A percentile compares a stretch with the other conserved stretches of the same genome.
phyloP scores from a whole-genome alignment of 345 rosid genomes.

The Draba incana region DNA sequence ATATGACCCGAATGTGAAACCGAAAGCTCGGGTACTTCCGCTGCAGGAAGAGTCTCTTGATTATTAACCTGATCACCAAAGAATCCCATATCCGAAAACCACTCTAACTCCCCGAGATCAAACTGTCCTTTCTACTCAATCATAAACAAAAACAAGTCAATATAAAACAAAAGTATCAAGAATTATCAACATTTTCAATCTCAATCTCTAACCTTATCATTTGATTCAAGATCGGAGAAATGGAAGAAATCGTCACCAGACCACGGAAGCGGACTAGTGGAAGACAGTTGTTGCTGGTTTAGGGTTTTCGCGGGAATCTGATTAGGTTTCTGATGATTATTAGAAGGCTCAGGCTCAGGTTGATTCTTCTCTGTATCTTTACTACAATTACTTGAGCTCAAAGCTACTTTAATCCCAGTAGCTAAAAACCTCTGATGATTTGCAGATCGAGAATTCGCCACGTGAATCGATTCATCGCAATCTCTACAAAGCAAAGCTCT shows the following conservation, averaged over 20 bases:
- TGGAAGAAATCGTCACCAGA: slow-evolving; percentile 75
- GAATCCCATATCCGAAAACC: slow-evolving; percentile 80
- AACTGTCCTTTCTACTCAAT: slow-evolving; percentile 70
- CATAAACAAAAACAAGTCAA: slow-evolving; percentile 6
- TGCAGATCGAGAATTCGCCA: slow-evolving; percentile 73
- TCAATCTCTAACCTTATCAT: slow-evolving; percentile 60
- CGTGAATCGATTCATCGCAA: slow-evolving; percentile 85
- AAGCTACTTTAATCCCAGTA: slow-evolving; percentile 85
- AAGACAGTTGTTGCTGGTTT: slow-evolving; percentile 45
- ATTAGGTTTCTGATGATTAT: slow-evolving; percentile 44
- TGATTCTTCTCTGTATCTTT: slow-evolving; percentile 49
- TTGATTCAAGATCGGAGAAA: slow-evolving; percentile 65
- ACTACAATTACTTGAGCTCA: slow-evolving; percentile 63
- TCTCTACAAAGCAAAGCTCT: slow-evolving; percentile 89
- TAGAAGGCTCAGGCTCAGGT: slow-evolving; percentile 84
- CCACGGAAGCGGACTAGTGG: slow-evolving; percentile 61
- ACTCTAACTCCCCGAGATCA: slow-evolving; percentile 78
- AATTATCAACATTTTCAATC: not conserved
- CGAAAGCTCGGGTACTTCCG: slow-evolving; percentile 90
- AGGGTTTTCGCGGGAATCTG: slow-evolving; percentile 49
- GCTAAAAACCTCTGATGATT: slow-evolving; percentile 92
- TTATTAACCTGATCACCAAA: slow-evolving; percentile 64
- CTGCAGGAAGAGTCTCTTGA: slow-evolving; percentile 66
- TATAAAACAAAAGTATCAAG: not conserved
- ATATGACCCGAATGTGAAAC: slow-evolving; percentile 43